phyloP scores from a whole-genome alignment of 805 yeast species.

The Saturnispora halmiae region DNA sequence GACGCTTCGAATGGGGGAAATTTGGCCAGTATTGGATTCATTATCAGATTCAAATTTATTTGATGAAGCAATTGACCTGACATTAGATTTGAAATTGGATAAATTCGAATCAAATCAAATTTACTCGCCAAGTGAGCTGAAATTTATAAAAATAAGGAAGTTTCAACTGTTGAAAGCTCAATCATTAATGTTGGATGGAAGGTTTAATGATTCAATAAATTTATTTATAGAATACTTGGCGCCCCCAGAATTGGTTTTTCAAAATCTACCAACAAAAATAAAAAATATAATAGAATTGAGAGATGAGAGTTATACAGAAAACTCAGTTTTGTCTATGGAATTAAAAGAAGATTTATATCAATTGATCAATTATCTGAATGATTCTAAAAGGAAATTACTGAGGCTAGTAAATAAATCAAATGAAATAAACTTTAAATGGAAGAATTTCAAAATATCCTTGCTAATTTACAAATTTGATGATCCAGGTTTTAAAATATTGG shows the following conservation, averaged over 20 bases:
- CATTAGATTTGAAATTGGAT: constrained; percentile 27
- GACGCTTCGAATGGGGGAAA: neutral
- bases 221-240: constrained; percentile 48
- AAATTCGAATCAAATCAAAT: constrained; percentile 2
- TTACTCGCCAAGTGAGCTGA: constrained; percentile 23
- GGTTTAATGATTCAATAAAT: constrained; percentile 32
- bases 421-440: constrained; percentile 35
- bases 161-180: constrained; percentile 35
- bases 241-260: constrained; percentile 45
- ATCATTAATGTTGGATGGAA: constrained; percentile 21
- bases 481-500: constrained; percentile 16
- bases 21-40: constrained; percentile 16
- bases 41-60: constrained; percentile 26
- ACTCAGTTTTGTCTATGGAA: neutral
- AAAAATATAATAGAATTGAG: constrained; percentile 2
- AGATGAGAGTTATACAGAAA: neutral
- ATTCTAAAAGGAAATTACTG: constrained; percentile 40
- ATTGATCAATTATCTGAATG: constrained; percentile 41
- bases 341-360: constrained; percentile 19
- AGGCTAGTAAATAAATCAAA: constrained; percentile 31
- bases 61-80: constrained; percentile 38
- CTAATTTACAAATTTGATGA: constrained; percentile 28
- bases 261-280: constrained; percentile 33
- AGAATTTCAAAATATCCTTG: constrained; percentile 35
- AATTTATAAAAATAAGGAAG: constrained; percentile 32